A percentile compares a stretch with the other conserved stretches of the same genome.
Conservation (phyloP, 2,329 filamentous ascomycete genomes). For the Fusarium sp. region DNA sequence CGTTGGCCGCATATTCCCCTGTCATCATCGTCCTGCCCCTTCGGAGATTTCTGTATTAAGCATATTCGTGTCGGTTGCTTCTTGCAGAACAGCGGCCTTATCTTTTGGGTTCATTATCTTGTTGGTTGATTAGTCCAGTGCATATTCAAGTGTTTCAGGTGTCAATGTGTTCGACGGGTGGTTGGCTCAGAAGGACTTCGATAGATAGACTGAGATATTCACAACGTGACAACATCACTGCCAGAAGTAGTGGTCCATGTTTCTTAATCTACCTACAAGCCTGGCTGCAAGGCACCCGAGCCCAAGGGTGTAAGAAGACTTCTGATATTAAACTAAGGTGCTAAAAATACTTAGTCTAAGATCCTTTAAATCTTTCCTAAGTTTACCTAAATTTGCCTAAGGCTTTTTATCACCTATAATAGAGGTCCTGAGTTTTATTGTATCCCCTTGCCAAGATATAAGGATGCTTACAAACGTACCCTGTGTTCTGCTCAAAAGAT, state of each 20-base stretch:
- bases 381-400: too few species aligned
- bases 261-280: neutral
- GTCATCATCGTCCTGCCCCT: neutral
- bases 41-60: neutral
- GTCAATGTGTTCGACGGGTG: neutral
- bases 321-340: too few species aligned
- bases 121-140: neutral
- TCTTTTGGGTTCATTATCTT: slow-evolving; percentile 70
- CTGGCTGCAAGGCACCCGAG: neutral
- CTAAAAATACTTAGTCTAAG: too few species aligned
- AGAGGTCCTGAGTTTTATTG: too few species aligned
- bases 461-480: too few species aligned
- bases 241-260: neutral
- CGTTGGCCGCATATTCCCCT: neutral
- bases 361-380: too few species aligned
- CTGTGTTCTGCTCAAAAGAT: neutral
- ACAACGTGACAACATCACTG: neutral
- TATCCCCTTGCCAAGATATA: neutral
- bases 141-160: neutral
- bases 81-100: neutral
- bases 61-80: neutral
- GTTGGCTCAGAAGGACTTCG: neutral
- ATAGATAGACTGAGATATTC: neutral
- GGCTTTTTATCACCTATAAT: too few species aligned
- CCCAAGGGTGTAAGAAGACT: too few species aligned